Percentiles rank a stretch among this genome's conserved stretches.
Conservation (phyloP, 2,329 filamentous ascomycete genomes). For the Ophiocordyceps camponoti-rufipedis region DNA sequence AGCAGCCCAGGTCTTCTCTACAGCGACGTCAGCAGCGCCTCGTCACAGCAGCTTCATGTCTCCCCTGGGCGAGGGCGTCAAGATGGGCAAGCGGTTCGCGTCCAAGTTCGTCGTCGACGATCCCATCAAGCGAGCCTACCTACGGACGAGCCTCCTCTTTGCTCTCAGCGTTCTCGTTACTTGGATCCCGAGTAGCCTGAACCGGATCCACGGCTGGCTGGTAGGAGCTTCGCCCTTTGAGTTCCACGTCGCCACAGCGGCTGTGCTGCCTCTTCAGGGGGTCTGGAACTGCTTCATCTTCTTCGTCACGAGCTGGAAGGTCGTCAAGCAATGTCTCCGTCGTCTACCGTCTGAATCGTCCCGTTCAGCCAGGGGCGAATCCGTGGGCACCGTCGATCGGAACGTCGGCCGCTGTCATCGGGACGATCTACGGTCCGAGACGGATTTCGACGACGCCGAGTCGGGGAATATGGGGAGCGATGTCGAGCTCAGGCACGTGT, state of each 20-base stretch:
- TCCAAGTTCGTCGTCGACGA: slow-evolving; percentile 22
- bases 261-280: slow-evolving; percentile 61
- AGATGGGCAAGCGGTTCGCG: slow-evolving; percentile 12
- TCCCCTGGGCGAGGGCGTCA: slow-evolving; percentile 3
- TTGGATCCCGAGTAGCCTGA: slow-evolving; percentile 51
- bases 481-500: slow-evolving; percentile 13
- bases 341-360: not conserved
- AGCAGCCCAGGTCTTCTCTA: slow-evolving; percentile 15
- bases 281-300: slow-evolving; percentile 71
- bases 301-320: slow-evolving; percentile 40
- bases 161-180: slow-evolving; percentile 41
- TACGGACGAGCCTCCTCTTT: slow-evolving; percentile 42
- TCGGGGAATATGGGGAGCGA: slow-evolving; percentile 13
- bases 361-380: not conserved
- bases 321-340: slow-evolving; percentile 6
- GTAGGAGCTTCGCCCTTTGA: slow-evolving; percentile 35
- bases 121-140: slow-evolving; percentile 40
- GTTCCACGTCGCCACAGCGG: slow-evolving; percentile 49
- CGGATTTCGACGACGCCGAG: slow-evolving; percentile 12
- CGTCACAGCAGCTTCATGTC: slow-evolving; percentile 1
- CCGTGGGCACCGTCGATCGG: slow-evolving; percentile 1
- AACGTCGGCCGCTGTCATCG: slow-evolving; percentile 1
- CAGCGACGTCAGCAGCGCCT: slow-evolving; percentile 10
- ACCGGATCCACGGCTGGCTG: slow-evolving; percentile 52
- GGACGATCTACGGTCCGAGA: not conserved